A percentile compares a stretch with the other conserved stretches of the same genome.
Evolutionary conservation across 2,329 filamentous ascomycete genomes (phyloP).

Genomic region (Biscogniauxia mediterranea): DNA sequence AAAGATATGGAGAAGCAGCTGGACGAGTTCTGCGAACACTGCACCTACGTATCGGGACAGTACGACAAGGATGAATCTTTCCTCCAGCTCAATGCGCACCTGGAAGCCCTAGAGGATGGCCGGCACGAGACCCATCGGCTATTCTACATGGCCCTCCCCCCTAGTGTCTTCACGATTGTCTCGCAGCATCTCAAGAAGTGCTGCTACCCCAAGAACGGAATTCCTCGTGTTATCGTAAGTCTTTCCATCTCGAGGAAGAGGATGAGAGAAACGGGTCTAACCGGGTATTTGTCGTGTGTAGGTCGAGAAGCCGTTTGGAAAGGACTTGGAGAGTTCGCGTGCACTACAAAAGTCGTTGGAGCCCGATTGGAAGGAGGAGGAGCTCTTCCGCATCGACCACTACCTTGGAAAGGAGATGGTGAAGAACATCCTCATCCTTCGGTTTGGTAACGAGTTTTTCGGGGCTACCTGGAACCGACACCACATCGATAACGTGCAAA

Average conservation of each 20-base stretch:
- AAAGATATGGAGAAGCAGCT: slow-evolving; percentile 97
- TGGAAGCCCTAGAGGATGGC: slow-evolving; percentile 80
- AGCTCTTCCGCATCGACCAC: slow-evolving; percentile 98
- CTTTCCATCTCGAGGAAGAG: neutral
- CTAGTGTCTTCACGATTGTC: slow-evolving; percentile 96
- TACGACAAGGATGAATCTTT: slow-evolving; percentile 98
- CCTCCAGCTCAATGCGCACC: slow-evolving; percentile 76
- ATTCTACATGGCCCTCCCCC: slow-evolving; percentile 99
- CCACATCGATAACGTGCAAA: slow-evolving; percentile 99
- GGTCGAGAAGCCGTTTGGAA: slow-evolving; percentile 99
- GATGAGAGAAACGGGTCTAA: slow-evolving; percentile 6
- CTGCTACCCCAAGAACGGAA: slow-evolving; percentile 89
- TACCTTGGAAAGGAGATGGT: slow-evolving; percentile 99
- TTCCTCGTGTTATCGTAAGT: slow-evolving; percentile 89
- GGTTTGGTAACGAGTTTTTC: slow-evolving; percentile 98
- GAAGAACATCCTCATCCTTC: slow-evolving; percentile 97
- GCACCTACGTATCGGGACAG: slow-evolving; percentile 93
- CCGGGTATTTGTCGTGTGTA: slow-evolving; percentile 35
- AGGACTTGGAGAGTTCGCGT: slow-evolving; percentile 90
- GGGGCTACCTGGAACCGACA: slow-evolving; percentile 98
- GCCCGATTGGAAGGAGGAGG: slow-evolving; percentile 98
- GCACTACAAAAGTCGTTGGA: slow-evolving; percentile 93
- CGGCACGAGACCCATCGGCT: slow-evolving; percentile 83
- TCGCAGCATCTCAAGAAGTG: slow-evolving; percentile 96
- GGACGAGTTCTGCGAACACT: slow-evolving; percentile 81